Percentiles rank a stretch among this genome's conserved stretches.
These are phyloP conservation scores for Penicillium glabrum DNA, from an alignment of 2,329 filamentous ascomycete genomes.

Conservation along the genomic window DNA sequence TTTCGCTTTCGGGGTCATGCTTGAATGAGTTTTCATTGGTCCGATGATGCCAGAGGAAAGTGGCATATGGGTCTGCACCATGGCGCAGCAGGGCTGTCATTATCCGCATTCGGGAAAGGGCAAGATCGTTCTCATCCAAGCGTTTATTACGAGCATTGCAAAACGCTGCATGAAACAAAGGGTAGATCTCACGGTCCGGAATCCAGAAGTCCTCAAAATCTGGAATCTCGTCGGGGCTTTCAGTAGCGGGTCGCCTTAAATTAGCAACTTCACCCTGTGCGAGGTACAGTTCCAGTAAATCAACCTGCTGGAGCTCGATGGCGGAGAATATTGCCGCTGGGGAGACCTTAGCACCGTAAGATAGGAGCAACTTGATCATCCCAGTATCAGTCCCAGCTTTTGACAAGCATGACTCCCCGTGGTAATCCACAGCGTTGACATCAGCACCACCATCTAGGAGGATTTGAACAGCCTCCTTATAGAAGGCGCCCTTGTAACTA, in stretches of 20 bases:
- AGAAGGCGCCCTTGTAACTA: not conserved
- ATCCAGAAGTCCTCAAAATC: fast-evolving
- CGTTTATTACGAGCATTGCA: not conserved
- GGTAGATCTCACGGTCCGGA: not conserved
- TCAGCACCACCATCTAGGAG: constrained; percentile 6
- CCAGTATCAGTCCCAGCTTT: constrained; percentile 3
- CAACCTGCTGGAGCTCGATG: not conserved
- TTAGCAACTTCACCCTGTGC: not conserved
- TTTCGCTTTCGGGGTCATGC: not conserved
- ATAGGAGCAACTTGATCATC: constrained; percentile 5
- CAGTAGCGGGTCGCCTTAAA: not conserved
- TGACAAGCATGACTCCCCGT: constrained; percentile 5
- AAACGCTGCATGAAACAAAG: not conserved
- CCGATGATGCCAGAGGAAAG: not conserved
- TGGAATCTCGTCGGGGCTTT: not conserved
- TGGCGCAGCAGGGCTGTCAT: not conserved
- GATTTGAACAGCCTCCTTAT: constrained; percentile 1
- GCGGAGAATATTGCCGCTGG: constrained; percentile 1
- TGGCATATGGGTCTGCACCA: not conserved
- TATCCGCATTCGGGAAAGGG: not conserved
- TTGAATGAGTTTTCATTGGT: not conserved
- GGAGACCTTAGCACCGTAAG: constrained; percentile 1
- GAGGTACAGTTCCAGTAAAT: constrained; percentile 1
- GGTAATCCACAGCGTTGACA: constrained; percentile 3
- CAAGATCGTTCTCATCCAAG: not conserved